Percentiles rank a stretch among this genome's conserved stretches.
Evolutionary conservation across 225 moss, liverwort and hornwort genomes (phyloP).

Genomic region (Pleurozium schreberi): DNA sequence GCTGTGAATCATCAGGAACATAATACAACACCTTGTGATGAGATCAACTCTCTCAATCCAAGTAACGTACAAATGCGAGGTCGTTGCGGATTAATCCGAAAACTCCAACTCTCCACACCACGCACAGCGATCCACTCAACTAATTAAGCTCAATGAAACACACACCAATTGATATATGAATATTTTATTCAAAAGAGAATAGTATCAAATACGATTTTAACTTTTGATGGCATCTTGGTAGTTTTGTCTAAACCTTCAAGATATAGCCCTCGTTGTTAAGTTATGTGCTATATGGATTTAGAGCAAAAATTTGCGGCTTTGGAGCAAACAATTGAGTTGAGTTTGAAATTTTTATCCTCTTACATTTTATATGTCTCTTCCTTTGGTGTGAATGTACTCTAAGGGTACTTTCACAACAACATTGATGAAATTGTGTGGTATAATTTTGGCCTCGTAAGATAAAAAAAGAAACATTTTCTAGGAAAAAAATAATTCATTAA

Average conservation of each 20-base stretch:
- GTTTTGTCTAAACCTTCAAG: background rate
- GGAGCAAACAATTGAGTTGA: background rate
- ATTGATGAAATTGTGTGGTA: background rate
- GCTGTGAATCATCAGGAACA: too few relatives aligned
- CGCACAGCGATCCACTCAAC: too few relatives aligned
- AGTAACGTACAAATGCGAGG: too few relatives aligned
- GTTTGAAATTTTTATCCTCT: background rate
- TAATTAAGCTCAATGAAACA: too few relatives aligned
- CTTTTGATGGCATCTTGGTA: background rate
- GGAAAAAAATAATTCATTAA: background rate
- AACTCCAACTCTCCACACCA: too few relatives aligned
- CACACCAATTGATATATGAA: too few relatives aligned
- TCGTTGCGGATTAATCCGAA: too few relatives aligned
- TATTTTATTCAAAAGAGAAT: too few relatives aligned
- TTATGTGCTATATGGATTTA: too few relatives aligned
- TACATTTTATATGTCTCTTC: background rate
- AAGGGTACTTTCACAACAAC: background rate
- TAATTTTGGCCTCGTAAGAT: background rate
- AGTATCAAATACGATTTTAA: background rate
- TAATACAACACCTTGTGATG: too few relatives aligned
- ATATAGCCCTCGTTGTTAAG: background rate
- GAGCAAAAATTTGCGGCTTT: too few relatives aligned
- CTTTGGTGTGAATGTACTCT: rapidly evolving
- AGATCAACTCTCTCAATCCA: too few relatives aligned
- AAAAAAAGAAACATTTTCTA: background rate